These are phyloP conservation scores for Colletotrichum costaricense DNA, from an alignment of 2,329 filamentous ascomycete genomes.

Conservation along the genomic window DNA sequence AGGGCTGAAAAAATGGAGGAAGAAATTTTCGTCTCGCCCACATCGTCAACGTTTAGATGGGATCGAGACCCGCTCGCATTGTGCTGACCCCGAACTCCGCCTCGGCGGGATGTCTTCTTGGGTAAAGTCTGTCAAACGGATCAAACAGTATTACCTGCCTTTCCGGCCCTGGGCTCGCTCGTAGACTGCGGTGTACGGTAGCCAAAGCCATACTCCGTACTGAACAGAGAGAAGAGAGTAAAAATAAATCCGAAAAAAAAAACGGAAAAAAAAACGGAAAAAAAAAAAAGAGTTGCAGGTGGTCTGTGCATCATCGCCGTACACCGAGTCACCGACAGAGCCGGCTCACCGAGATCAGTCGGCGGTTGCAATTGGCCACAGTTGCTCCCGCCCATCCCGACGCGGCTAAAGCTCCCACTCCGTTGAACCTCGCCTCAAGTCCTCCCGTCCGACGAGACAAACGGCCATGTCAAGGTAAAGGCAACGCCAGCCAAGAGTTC, in stretches of 20 bases:
- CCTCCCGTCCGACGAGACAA: not conserved
- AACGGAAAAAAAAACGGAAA: not conserved
- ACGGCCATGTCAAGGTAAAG: not conserved
- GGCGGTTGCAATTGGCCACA: not conserved
- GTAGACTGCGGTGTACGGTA: too few relatives aligned
- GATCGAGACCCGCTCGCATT: slow-evolving; percentile 11
- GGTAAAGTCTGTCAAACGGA: too few relatives aligned
- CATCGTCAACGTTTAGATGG: not conserved
- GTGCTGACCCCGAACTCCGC: slow-evolving; percentile 21
- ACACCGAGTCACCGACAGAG: not conserved
- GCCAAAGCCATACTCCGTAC: too few relatives aligned
- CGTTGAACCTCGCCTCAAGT: slow-evolving; percentile 5
- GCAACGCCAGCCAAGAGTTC: not conserved
- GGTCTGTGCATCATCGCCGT: not conserved
- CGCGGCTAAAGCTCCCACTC: slow-evolving; percentile 8
- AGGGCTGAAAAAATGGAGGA: not conserved
- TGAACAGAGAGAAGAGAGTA: not conserved
- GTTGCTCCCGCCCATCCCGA: slow-evolving; percentile 14
- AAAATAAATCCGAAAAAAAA: not conserved
- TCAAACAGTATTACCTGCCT: too few relatives aligned
- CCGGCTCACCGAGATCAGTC: not conserved
- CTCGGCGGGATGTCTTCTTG: not conserved
- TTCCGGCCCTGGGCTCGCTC: too few relatives aligned
- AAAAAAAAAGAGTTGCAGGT: not conserved
- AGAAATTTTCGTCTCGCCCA: not conserved